These are phyloP conservation scores for Corynespora cassiicola DNA, from an alignment of 2,329 filamentous ascomycete species.

Conservation along the genomic window DNA sequence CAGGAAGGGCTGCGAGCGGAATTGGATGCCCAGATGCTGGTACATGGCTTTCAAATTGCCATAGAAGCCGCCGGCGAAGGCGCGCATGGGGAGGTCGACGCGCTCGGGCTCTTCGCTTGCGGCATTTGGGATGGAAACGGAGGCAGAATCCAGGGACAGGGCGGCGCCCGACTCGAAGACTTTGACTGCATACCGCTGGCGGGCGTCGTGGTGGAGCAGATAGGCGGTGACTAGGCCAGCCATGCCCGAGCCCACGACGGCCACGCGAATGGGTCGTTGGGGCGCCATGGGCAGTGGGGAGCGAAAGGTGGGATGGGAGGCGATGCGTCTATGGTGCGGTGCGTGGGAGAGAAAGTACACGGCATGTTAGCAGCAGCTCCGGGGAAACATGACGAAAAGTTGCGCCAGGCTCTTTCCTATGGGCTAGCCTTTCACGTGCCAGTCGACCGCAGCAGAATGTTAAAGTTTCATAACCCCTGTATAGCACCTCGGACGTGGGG, in stretches of 20 bases:
- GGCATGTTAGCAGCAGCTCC: too few species aligned
- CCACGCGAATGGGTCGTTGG: constrained; percentile 34
- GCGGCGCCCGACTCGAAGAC: constrained; percentile 54
- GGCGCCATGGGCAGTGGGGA: constrained; percentile 3
- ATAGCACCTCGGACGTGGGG: too few species aligned
- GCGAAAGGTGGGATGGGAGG: neutral
- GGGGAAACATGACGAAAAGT: too few species aligned
- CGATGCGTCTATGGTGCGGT: too few species aligned
- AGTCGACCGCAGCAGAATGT: too few species aligned
- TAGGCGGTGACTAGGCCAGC: constrained; percentile 57
- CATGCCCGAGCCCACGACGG: constrained; percentile 58
- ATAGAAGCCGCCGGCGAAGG: constrained; percentile 62
- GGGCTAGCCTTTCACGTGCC: too few species aligned
- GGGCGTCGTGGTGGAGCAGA: constrained; percentile 50
- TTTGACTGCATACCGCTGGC: constrained; percentile 50
- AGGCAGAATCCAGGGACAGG: constrained; percentile 55
- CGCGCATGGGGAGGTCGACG: constrained; percentile 60
- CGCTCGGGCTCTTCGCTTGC: constrained; percentile 34
- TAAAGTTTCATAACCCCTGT: too few species aligned
- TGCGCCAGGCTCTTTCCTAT: too few species aligned
- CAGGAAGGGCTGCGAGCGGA: constrained; percentile 59
- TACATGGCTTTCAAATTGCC: constrained; percentile 64
- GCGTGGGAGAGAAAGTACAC: too few species aligned
- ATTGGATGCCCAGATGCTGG: constrained; percentile 58
- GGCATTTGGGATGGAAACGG: constrained; percentile 44